phyloP scores from a whole-genome alignment of 2,329 filamentous ascomycete species.

The Exophiala sideris region DNA sequence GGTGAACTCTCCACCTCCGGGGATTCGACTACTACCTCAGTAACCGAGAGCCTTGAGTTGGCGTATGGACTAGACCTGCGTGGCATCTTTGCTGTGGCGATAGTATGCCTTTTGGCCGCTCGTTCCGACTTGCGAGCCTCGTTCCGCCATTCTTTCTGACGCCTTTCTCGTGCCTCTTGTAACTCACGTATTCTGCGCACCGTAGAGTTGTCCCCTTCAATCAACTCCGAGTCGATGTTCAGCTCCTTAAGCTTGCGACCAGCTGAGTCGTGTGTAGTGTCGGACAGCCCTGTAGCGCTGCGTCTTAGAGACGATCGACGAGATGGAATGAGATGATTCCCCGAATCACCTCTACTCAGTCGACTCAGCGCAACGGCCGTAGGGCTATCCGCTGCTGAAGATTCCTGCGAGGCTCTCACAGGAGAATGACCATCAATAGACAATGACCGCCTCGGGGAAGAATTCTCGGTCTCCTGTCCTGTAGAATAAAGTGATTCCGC shows the following conservation, averaged over 20 bases:
- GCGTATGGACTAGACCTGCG: conserved; percentile 20
- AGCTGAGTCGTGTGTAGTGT: conserved; percentile 55
- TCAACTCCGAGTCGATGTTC: conserved; percentile 38
- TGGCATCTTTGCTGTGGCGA: conserved; percentile 20
- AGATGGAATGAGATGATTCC: conserved; percentile 45
- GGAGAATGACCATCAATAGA: conserved; percentile 17
- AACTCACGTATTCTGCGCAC: conserved; percentile 57
- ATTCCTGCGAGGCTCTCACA: conserved; percentile 1
- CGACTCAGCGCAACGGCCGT: conserved; percentile 14
- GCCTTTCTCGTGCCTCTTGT: conserved; percentile 54
- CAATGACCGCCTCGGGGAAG: conserved; percentile 9
- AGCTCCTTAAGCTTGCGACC: conserved; percentile 40
- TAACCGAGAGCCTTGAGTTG: conserved; percentile 26
- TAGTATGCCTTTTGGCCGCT: conserved; percentile 23
- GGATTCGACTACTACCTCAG: conserved; percentile 23
- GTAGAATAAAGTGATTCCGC: conserved; percentile 20
- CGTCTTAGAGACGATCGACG: conserved; percentile 49
- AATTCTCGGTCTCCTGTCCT: conserved; percentile 20
- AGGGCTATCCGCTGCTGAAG: conserved; percentile 8
- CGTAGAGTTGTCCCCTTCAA: conserved; percentile 54
- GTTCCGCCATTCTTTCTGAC: conserved; percentile 29
- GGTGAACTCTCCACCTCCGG: conserved; percentile 21
- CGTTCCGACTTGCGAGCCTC: conserved; percentile 26
- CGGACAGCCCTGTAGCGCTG: conserved; percentile 59
- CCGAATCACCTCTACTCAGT: conserved; percentile 21